Conservation (phyloP, 345 rosid species). For the Cardamine occulta region DNA sequence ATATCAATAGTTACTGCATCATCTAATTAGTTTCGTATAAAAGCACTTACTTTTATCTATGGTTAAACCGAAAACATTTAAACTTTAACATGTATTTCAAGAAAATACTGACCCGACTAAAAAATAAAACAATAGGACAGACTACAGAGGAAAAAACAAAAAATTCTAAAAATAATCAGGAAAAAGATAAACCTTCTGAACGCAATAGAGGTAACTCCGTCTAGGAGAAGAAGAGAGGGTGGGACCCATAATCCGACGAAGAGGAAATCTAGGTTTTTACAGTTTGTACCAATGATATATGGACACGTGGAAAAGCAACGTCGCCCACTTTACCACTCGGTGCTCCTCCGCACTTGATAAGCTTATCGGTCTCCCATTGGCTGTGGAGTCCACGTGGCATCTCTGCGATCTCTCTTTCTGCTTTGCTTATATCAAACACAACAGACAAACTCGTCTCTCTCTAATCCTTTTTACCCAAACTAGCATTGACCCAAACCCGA, state of each 20-base stretch:
- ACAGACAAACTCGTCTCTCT: background rate
- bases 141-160: background rate
- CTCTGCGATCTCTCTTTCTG: background rate
- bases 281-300: background rate
- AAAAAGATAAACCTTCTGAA: constrained; percentile 30
- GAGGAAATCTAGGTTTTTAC: constrained; percentile 37
- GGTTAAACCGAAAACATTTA: background rate
- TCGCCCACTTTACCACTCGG: constrained; percentile 35
- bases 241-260: constrained; percentile 26
- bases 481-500: constrained; percentile 24
- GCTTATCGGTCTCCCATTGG: constrained; percentile 48
- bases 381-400: constrained; percentile 1
- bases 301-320: constrained; percentile 41
- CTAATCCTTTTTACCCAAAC: constrained; percentile 26
- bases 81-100: too few relatives aligned
- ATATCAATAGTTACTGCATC: background rate
- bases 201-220: constrained; percentile 18
- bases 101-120: background rate
- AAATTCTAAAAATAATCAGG: background rate
- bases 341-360: constrained; percentile 44
- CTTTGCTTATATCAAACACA: background rate
- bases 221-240: background rate
- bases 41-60: too few relatives aligned
- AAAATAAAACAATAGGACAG: background rate
- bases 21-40: background rate